Percentiles rank a stretch among this genome's conserved stretches.
phyloP scores from a whole-genome alignment of 768 basidiomycete species.

The Glaciozyma antarctica region DNA sequence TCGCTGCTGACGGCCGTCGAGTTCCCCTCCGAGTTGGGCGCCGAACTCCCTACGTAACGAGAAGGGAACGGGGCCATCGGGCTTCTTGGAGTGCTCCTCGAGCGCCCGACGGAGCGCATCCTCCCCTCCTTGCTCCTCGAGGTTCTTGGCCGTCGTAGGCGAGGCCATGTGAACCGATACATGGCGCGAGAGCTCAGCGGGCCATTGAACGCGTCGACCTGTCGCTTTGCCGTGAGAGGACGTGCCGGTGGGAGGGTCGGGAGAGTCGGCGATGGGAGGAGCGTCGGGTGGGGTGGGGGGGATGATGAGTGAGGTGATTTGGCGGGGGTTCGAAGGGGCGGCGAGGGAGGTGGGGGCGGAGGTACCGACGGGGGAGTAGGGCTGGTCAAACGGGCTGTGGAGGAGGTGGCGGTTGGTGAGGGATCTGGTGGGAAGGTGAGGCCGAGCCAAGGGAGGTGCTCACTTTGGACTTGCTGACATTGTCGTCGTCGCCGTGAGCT shows the following conservation, averaged over 20 bases:
- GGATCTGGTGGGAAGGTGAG: neutral
- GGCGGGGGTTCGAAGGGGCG: neutral
- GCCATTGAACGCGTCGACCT: constrained; percentile 22
- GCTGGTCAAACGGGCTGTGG: constrained; percentile 21
- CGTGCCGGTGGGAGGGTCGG: constrained; percentile 2
- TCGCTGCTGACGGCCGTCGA: constrained; percentile 27
- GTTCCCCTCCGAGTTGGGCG: constrained; percentile 12
- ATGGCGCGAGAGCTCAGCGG: constrained; percentile 16
- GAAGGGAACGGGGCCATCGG: neutral
- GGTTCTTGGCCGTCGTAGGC: constrained; percentile 8
- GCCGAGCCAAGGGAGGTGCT: neutral
- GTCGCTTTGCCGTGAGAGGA: constrained; percentile 6
- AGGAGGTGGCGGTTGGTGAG: neutral
- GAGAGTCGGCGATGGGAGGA: constrained; percentile 5
- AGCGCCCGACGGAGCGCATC: constrained; percentile 22
- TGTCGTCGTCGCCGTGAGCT: no score
- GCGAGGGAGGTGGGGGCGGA: neutral
- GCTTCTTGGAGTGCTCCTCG: constrained; percentile 16
- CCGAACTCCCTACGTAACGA: constrained; percentile 6
- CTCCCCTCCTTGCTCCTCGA: constrained; percentile 18
- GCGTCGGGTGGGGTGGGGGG: neutral
- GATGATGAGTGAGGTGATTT: constrained; percentile 8
- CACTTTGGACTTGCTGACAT: neutral
- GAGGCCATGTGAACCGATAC: constrained; percentile 19
- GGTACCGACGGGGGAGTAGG: neutral